Evolutionary conservation across 768 basidiomycete genomes (phyloP).

Genomic region (Collybia nuda): DNA sequence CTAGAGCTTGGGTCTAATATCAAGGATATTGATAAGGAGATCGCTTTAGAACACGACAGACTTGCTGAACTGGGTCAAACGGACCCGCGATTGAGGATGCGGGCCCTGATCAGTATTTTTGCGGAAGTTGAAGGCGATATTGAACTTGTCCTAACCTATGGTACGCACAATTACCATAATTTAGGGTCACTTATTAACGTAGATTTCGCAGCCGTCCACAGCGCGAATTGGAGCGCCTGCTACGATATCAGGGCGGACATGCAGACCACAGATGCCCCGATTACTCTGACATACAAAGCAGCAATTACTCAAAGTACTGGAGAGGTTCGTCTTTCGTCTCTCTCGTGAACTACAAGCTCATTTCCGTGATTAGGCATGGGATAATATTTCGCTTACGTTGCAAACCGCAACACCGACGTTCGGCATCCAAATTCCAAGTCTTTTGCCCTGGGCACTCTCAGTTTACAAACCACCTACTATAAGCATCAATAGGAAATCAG

Average conservation of each 20-base stretch:
- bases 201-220: constrained; percentile 15
- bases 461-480: neutral
- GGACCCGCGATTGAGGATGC: constrained; percentile 10
- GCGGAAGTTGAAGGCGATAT: constrained; percentile 24
- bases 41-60: constrained; percentile 14
- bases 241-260: constrained; percentile 42
- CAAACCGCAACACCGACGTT: constrained; percentile 40
- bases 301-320: constrained; percentile 36
- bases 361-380: constrained; percentile 30
- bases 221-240: constrained; percentile 31
- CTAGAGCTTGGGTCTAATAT: constrained; percentile 18
- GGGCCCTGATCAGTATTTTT: constrained; percentile 22
- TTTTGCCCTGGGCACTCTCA: constrained; percentile 27
- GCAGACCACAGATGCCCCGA: constrained; percentile 26
- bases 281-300: constrained; percentile 38
- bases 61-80: constrained; percentile 12
- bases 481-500: neutral
- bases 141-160: constrained; percentile 29
- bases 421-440: constrained; percentile 28
- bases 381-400: constrained; percentile 34
- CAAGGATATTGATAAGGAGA: constrained; percentile 12
- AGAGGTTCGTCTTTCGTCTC: constrained; percentile 26
- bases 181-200: neutral
- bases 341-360: neutral
- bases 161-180: constrained; percentile 13